Base-by-base conservation (phyloP, 1,139 yeast genomes). In the Taphrina communis region DNA sequence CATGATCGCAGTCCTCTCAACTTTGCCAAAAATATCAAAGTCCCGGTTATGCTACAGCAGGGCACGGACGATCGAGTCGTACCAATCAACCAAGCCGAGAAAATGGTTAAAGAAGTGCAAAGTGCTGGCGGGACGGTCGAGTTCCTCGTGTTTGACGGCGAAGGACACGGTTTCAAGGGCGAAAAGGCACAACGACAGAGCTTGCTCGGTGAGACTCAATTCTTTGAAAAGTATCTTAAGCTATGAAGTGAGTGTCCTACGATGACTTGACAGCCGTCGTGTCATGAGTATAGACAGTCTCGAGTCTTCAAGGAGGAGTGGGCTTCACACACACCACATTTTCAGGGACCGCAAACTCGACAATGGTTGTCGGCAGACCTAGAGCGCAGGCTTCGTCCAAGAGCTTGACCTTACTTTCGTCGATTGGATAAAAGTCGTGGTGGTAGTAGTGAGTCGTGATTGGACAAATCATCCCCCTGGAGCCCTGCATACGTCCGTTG, bases 61-160 rank as follows among this genome's bases (percentile, higher is more conserved):
- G 68, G 68, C 8, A 51, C 57, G n/a, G 65, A 57, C 17, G 68
- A 65, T 35, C 63, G 58, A 6, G 65, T 65, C 14, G 68, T 65
- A 17, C 68, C 68, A 14, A 35, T 63, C 19, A 63, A 53, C 17
- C 67, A 63, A 44, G 67, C 67, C 6, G 56, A 44, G 39, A 21
- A 31, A 36, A 63, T 63, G 67, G 67, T 63, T 21, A 41, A 55
- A 3, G 67, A 56, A n/a, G 55, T 63, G n/a, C 38, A 53, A 38
- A 55, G 38, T 31, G 48, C 17, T 55, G 67, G 67, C 6, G 67
- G 67, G 14, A 55, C 17, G 9, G 51, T 56, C 41, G 67, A 63
- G 35, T 42, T 63, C 8, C 51, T 53, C 35, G 67, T 55, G 14
- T 63, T 63, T 19, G 61, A 53, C 21, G 67, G 67, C 9, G 67